Evolutionary conservation across 768 basidiomycete species (phyloP), one percentile per base, ranked within the genome.

Genomic region (Mycena metata): DNA sequence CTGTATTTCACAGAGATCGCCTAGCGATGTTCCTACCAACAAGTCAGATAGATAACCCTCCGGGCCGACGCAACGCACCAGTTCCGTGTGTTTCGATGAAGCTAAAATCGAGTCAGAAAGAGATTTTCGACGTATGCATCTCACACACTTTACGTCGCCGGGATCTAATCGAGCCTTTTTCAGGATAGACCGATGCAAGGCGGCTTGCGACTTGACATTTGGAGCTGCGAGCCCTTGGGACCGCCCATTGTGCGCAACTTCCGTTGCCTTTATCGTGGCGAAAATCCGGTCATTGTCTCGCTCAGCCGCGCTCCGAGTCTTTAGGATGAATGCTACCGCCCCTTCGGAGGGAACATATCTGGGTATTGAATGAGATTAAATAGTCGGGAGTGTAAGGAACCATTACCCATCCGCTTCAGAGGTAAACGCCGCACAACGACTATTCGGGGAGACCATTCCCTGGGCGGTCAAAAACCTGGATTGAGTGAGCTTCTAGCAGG

Each of bases 341-440:
- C 70, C 70, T 39, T 71, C 70, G 0, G 70, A 71, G 1, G 70
- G 67, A 3, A 69, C 70, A 50, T 71, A 70, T 60, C 69, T 67
- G 30, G 19, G 21, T 17, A 43, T 45, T 16, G n/a, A n/a, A n/a
- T 26, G 17, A 49, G 26, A 42, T 36, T 10, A 23, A 9, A 30
- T 5, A 19, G 8, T 24, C 3, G 6, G 23, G 39, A 36, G 41
- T 26, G 3, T 7, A 39, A 30, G 9, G 15, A 1, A 21, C n/a
- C 7, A 6, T n/a, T 49, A 71, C 67, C 70, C 70, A 47, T 71
- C 67, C 7, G 70, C 70, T 1, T 69, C 67, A 15, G 57, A 51
- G 1, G 66, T 64, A 30, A 71, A 71, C 0, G 70, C 30, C 13
- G 70, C 67, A 69, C 70, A 71, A 2, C 67, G 70, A 33, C 62